These are phyloP conservation scores for Letharia columbiana DNA, from an alignment of 495 filamentous ascomycete species.

Conservation along the genomic window DNA sequence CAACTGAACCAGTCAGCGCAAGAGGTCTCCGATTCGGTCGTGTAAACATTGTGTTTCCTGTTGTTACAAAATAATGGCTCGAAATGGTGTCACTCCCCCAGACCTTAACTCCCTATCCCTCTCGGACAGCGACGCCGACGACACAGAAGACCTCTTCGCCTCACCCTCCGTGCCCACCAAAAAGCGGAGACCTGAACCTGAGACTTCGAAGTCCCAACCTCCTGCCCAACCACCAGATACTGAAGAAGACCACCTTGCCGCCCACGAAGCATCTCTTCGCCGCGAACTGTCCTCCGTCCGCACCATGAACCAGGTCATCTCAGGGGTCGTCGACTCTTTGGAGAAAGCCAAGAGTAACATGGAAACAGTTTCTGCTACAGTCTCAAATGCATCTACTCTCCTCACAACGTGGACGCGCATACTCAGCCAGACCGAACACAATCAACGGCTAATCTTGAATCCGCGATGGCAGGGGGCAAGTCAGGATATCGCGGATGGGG, in stretches of 20 bases:
- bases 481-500: slow-evolving; percentile 72
- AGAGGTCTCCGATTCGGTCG: background rate
- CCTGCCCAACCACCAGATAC: slow-evolving; percentile 30
- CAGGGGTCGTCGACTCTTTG: slow-evolving; percentile 70
- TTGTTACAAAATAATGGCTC: slow-evolving; percentile 16
- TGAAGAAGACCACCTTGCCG: slow-evolving; percentile 42
- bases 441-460: slow-evolving; percentile 82
- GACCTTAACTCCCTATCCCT: slow-evolving; percentile 45
- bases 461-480: slow-evolving; percentile 82
- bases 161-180: slow-evolving; percentile 49
- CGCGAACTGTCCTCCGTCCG: slow-evolving; percentile 74
- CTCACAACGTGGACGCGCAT: slow-evolving; percentile 94
- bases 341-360: slow-evolving; percentile 82
- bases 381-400: slow-evolving; percentile 82
- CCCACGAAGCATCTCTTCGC: slow-evolving; percentile 61
- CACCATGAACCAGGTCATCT: slow-evolving; percentile 79
- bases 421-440: slow-evolving; percentile 93
- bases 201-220: slow-evolving; percentile 13
- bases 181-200: slow-evolving; percentile 28
- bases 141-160: slow-evolving; percentile 63
- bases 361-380: slow-evolving; percentile 84
- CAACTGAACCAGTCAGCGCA: background rate
- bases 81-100: slow-evolving; percentile 29
- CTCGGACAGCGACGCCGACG: slow-evolving; percentile 55
- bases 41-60: background rate